These are phyloP conservation scores for Paracoccidioides brasiliensis DNA, from an alignment of 2,329 filamentous ascomycete species.

Conservation along the genomic window DNA sequence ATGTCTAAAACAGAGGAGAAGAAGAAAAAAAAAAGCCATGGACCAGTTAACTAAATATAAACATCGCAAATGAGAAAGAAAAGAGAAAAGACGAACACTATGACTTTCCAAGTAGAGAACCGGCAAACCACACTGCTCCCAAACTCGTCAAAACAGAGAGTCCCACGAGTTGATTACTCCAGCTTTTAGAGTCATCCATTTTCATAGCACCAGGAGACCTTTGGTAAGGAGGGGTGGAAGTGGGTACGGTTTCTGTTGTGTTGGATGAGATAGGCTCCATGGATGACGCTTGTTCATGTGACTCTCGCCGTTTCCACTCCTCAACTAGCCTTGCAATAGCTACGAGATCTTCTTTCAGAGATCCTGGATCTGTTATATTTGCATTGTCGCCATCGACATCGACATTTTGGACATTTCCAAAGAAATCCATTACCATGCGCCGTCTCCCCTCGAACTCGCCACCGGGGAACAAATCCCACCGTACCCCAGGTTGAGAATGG, in stretches of 20 bases:
- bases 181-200: conserved; percentile 14
- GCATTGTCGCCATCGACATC: conserved; percentile 58
- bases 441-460: conserved; percentile 64
- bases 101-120: conserved; percentile 6
- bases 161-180: conserved; percentile 16
- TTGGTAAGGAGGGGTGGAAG: neutral
- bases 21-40: neutral
- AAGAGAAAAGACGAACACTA: neutral
- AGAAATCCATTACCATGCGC: conserved; percentile 87
- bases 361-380: conserved; percentile 39
- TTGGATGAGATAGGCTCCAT: conserved; percentile 12
- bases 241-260: neutral
- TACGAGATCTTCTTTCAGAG: conserved; percentile 56
- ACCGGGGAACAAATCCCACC: conserved; percentile 89
- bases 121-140: conserved; percentile 18
- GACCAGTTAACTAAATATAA: neutral
- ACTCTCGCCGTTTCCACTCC: conserved; percentile 32
- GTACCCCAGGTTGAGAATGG: conserved; percentile 77
- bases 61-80: neutral
- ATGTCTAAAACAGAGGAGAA: neutral
- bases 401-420: conserved; percentile 94
- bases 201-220: conserved; percentile 10
- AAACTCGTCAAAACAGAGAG: conserved; percentile 17
- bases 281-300: neutral
- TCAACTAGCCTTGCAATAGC: conserved; percentile 53